Conservation (phyloP, 345 rosid species). For the Rubroshorea leprosula region DNA sequence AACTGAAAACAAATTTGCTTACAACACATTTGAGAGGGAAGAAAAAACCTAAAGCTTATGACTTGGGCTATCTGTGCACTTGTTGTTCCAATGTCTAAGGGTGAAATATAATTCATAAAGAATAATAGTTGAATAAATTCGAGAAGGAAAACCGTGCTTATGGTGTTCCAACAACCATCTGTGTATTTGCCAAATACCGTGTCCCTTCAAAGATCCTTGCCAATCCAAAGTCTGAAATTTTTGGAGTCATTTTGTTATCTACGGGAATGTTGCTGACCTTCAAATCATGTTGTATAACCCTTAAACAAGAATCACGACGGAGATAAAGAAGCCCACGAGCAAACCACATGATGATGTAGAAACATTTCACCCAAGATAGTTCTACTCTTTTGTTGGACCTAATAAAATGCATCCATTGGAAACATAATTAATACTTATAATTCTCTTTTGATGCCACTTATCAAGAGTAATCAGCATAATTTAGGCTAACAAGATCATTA, state of each 20-base stretch:
- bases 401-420: background rate
- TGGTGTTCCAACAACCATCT: constrained; percentile 21
- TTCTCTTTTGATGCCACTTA: background rate
- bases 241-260: constrained; percentile 27
- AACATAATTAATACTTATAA: background rate
- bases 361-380: constrained; percentile 16
- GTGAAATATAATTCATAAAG: background rate
- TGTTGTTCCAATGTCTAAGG: too few species aligned
- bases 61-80: too few species aligned
- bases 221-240: constrained; percentile 33
- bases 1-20: too few species aligned
- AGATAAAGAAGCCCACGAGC: constrained; percentile 33
- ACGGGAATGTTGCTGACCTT: constrained; percentile 23
- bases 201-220: constrained; percentile 19
- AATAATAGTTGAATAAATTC: background rate
- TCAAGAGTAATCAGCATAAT: background rate
- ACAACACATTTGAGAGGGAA: too few species aligned
- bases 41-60: too few species aligned
- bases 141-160: constrained; percentile 1
- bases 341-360: constrained; percentile 19
- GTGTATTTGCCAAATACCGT: constrained; percentile 16
- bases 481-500: background rate
- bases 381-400: constrained; percentile 3
- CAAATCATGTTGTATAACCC: constrained; percentile 24
- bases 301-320: constrained; percentile 26